Conservation (phyloP, 148 eudicot genomes). For the Diospyros lotus region DNA sequence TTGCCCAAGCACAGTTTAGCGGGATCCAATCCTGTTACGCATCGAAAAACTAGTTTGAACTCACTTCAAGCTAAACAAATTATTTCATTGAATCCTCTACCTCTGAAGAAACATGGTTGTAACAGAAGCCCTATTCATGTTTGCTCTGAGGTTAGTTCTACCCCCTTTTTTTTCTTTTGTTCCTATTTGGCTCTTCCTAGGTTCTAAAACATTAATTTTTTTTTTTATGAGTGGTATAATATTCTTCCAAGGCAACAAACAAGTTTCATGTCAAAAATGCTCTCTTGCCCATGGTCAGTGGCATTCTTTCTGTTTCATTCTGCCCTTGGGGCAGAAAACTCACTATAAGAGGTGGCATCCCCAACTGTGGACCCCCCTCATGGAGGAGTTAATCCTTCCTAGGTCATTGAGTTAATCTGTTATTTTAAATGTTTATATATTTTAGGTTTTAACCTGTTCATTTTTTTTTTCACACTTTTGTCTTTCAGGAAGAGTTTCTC, state of each 20-base stretch:
- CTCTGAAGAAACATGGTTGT: slow-evolving; percentile 95
- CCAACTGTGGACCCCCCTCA: too few species aligned
- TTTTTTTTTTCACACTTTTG: neutral
- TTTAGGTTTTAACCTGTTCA: neutral
- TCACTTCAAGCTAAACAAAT: slow-evolving; percentile 76
- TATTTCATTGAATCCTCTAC: slow-evolving; percentile 82
- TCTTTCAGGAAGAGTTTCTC: slow-evolving; percentile 76
- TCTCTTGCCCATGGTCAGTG: too few species aligned
- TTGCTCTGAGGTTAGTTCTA: slow-evolving; percentile 69
- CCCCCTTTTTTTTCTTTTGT: neutral
- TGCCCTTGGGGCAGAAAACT: too few species aligned
- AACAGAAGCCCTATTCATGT: slow-evolving; percentile 77
- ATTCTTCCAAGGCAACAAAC: too few species aligned
- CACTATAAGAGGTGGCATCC: too few species aligned
- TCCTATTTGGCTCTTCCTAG: too few species aligned
- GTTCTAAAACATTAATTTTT: too few species aligned
- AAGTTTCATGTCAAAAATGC: too few species aligned
- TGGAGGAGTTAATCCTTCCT: too few species aligned
- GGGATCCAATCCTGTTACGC: slow-evolving; percentile 47
- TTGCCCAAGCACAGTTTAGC: slow-evolving; percentile 39
- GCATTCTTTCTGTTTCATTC: neutral
- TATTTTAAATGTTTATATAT: too few species aligned
- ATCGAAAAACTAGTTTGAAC: slow-evolving; percentile 55
- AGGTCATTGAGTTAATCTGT: too few species aligned
- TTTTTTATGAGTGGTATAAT: neutral